Evolutionary conservation across 1,139 yeast genomes (phyloP), one percentile per base, ranked within the genome.

Genomic region (Saccharomycopsis crataegensis): DNA sequence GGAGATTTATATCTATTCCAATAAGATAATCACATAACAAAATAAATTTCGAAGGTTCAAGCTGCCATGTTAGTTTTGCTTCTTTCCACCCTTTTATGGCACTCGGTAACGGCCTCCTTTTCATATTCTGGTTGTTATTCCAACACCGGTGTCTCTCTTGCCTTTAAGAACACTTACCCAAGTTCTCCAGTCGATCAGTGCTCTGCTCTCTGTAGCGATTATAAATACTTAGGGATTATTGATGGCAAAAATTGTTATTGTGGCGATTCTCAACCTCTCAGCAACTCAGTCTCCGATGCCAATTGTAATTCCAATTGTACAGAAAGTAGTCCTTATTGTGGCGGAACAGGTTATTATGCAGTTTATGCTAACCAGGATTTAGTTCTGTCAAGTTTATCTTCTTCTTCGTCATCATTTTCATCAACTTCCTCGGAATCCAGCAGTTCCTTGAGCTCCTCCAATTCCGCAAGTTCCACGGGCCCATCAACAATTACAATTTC

Each of bases 181-280:
- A 32, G 48, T 8, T 47, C 36, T 22, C 48, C 52, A 12, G 52
- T 54, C n/a, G 41, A 40, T 12, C 58, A 53, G 38, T 56, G 58
- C 33, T 38, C 54, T 7, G 28, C 57, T n/a, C 6, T 54, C 7
- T 56, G 58, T 33, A n/a, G 43, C 9, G 28, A 22, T 7, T 47
- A 47, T 22, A 49, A 50, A 33, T 56, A 56, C 42, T 16, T 56
- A 6, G 58, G 53, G 11, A 42, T 56, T 2, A 45, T 53, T 28
- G 57, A 75, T 44, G 91, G 89, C 43, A 65, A 70, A 52, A 67
- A 70, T 32, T 88, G 96, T 68, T 80, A 74, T 64, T 88, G 96
- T 68, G 86, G 91, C 57, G 64, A 70, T 57, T 59, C 70, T 0
- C 63, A 73, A 28, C 95, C 96, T 1, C 59, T 73, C 1, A 59